Percentiles rank a stretch among this genome's conserved stretches.
phyloP scores from a whole-genome alignment of 768 basidiomycete species.

The Suillus lakei region DNA sequence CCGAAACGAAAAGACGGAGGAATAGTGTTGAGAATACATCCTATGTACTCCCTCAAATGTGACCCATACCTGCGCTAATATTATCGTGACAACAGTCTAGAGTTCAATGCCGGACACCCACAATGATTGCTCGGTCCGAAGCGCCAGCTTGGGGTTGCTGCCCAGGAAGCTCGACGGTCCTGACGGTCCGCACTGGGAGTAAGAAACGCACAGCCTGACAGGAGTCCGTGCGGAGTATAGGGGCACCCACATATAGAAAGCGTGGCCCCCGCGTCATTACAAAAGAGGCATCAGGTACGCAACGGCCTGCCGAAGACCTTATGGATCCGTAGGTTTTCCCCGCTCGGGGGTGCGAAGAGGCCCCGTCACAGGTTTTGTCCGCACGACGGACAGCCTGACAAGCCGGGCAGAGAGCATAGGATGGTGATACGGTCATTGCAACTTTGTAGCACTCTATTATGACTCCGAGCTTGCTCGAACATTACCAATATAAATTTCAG shows the following conservation, averaged over 20 bases:
- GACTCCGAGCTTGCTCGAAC: too few species aligned
- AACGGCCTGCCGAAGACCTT: neutral
- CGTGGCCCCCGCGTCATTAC: neutral
- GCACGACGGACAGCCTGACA: neutral
- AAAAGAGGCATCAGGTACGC: neutral
- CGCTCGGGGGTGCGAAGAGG: neutral
- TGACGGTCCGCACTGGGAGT: neutral
- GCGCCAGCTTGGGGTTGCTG: neutral
- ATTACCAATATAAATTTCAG: too few species aligned
- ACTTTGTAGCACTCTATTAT: too few species aligned
- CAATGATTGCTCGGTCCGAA: neutral
- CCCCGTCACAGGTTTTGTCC: neutral
- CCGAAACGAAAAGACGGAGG: too few species aligned
- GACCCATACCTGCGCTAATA: neutral
- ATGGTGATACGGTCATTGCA: neutral
- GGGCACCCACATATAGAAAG: neutral
- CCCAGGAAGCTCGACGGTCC: neutral
- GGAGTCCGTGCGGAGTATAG: neutral
- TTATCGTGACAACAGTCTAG: neutral
- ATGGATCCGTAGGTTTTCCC: neutral
- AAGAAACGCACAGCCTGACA: neutral
- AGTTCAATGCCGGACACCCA: neutral
- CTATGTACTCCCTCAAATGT: too few species aligned
- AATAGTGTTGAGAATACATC: too few species aligned
- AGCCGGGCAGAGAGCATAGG: neutral